Base-by-base conservation (phyloP, 2,329 filamentous ascomycete species). In the Arachnopeziza araneosa region DNA sequence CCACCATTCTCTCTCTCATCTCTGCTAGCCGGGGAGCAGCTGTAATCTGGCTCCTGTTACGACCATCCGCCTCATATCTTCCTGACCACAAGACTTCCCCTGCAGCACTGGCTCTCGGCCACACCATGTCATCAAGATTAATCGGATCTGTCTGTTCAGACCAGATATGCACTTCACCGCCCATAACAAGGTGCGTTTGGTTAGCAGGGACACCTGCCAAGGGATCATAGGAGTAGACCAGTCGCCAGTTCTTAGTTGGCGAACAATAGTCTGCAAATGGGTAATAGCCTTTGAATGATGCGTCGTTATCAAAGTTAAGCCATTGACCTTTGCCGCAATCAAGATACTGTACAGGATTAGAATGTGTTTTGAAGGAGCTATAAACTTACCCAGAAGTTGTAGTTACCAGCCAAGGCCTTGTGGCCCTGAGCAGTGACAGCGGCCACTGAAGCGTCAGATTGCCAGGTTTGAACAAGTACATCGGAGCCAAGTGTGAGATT, bases 51-150 rank as follows among this genome's bases (percentile, higher is more conserved):
- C 84, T 89, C 56, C 90, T 78, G 73, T 91, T 91, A 70, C 82
- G 75, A 1, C 89, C 89, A 19, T 78, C 72, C 1, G 77, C 80
- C 70, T 93, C 89, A 61, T 82, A 81, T 58, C 81, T 76, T 56
- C 90, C 90, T 50, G 85, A 89, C 91, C 91, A 96, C 53, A 93
- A 79, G 1, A 93, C 85, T 76, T 96, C 91, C 24, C 83, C 89
- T 0, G 87, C 89, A 0, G 89, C 90, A 56, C 82, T 83, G 1
- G 84, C 85, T 6, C 91, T 81, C 8, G 91, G 91, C 91, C 91
- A 96, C 9, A 93, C 75, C 73, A 90, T 84, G 44, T 77, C 77
- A 75, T 96, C 90, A 17, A 96, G 72, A 71, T 87, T 92, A n/a
- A 84, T 76, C 2, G 83, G 75, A 73, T 96, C 92, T n/a, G 87